These are phyloP conservation scores for Gaultheria prostrata DNA, from an alignment of 148 eudicot species.

Conservation along the genomic window DNA sequence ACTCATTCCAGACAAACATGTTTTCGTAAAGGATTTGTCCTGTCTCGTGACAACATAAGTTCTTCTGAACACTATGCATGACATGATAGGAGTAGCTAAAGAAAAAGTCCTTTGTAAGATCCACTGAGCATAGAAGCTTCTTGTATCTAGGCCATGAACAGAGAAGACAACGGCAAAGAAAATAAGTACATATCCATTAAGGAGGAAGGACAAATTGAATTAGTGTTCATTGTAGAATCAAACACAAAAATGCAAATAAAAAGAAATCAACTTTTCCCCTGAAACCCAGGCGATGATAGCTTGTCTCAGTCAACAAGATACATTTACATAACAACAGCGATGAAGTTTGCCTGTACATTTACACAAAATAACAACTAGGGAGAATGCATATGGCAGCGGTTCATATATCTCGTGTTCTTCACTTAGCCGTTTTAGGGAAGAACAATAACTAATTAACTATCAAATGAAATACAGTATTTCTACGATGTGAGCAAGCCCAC, in stretches of 20 bases:
- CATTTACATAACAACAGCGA: constrained; percentile 50
- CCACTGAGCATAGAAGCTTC: constrained; percentile 74
- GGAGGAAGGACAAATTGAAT: constrained; percentile 15
- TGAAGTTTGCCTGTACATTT: constrained; percentile 50
- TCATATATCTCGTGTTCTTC: constrained; percentile 4
- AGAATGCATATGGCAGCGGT: constrained; percentile 7
- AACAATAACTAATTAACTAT: neutral
- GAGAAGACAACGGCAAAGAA: constrained; percentile 33
- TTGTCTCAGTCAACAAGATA: constrained; percentile 56
- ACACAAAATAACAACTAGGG: constrained; percentile 38
- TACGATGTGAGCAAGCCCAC: constrained; percentile 12
- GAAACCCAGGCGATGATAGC: constrained; percentile 48
- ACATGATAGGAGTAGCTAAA: constrained; percentile 87
- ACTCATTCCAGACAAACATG: constrained; percentile 92
- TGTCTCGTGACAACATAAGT: constrained; percentile 43
- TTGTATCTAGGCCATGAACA: constrained; percentile 70
- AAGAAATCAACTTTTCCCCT: constrained; percentile 26
- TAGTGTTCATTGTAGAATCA: neutral
- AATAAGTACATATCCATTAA: constrained; percentile 31
- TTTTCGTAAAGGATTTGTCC: constrained; percentile 43
- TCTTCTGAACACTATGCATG: constrained; percentile 79
- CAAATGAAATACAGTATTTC: constrained; percentile 7
- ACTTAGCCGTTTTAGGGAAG: neutral
- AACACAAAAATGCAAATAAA: constrained; percentile 5
- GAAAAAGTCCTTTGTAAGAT: constrained; percentile 78